Base-by-base conservation (phyloP, 352 stramenopile genomes). In the Pseudoperonospora humuli region DNA sequence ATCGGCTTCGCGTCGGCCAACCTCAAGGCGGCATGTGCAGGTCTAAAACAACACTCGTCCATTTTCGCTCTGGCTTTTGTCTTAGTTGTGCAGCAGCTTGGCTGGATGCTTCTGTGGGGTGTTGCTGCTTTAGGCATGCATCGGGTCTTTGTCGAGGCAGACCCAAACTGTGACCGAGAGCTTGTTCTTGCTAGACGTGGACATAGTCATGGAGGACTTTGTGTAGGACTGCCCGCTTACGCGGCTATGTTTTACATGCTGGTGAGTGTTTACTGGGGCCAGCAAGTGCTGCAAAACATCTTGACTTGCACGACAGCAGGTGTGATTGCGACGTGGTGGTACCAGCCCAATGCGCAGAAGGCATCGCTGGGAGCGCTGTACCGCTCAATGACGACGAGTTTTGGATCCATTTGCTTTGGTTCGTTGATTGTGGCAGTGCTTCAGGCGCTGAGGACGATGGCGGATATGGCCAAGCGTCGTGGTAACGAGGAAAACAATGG, bases 321-420 rank as follows among this genome's bases (percentile, higher is more conserved):
- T 17, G 95, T 79, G 0, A 82, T 98, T 18, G 85, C 73, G 13
- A 85, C 83, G 11, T 98, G 94, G 94, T 78, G 87, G 52, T 81
- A 80, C 45, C 68, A 87, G 3, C 68, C 70, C 31, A 84, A 75
- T 18, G 75, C 67, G 31, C 53, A 72, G 24, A 86, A 76, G 58
- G 84, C 86, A 55, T 88, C 76, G 21, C 50, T 86, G 26, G 67
- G 79, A 5, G 75, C 95, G 8, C 86, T 66, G 59, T 45, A 82
- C 19, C 80, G 88, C 18, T 77, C 89, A 0, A 62, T 86, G 40
- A 97, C 89, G 24, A 74, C 86, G 33, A 86, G 90, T 47, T 68
- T 97, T 19, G 93, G 93, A 36, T 93, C 71, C 23, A 97, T 98
- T 52, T 97, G 79, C 70, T 89, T 95, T 39, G 86, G 86, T 14